These are phyloP conservation scores for Fusarium nematophilum DNA, from an alignment of 2,329 filamentous ascomycete species.

Conservation along the genomic window DNA sequence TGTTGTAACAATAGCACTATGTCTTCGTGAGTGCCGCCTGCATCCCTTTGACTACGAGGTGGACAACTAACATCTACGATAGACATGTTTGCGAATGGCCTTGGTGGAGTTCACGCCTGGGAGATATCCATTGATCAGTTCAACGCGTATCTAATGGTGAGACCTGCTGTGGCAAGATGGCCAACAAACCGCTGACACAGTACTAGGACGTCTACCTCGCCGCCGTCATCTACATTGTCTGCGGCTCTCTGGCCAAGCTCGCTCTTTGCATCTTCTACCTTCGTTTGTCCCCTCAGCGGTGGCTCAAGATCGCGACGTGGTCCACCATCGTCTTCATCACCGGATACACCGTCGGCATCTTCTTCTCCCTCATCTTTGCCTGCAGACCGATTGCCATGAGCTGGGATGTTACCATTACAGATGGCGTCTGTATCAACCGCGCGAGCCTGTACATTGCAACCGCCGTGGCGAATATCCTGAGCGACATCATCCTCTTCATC, in stretches of 20 bases:
- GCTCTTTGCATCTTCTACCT: conserved; percentile 54
- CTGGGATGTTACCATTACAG: conserved; percentile 46
- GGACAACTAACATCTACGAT: neutral
- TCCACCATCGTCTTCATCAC: conserved; percentile 44
- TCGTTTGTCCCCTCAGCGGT: conserved; percentile 49
- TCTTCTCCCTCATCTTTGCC: conserved; percentile 50
- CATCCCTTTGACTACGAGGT: neutral
- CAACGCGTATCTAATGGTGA: conserved; percentile 41
- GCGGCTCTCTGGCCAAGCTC: conserved; percentile 51
- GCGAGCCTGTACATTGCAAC: conserved; percentile 62
- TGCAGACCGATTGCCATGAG: conserved; percentile 48
- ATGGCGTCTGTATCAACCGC: conserved; percentile 56
- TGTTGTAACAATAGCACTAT: conserved; percentile 33
- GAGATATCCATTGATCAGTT: conserved; percentile 45
- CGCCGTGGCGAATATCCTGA: conserved; percentile 59
- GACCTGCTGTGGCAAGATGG: neutral
- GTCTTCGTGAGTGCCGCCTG: conserved; percentile 19
- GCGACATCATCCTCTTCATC: conserved; percentile 59
- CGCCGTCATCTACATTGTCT: conserved; percentile 48
- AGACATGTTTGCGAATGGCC: conserved; percentile 45
- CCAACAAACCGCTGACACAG: neutral
- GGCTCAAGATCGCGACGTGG: conserved; percentile 49
- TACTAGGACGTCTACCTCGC: conserved; percentile 43
- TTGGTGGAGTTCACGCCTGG: conserved; percentile 47
- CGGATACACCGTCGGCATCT: conserved; percentile 48